phyloP scores from a whole-genome alignment of 2,329 filamentous ascomycete species.

The Fusarium nematophilum region DNA sequence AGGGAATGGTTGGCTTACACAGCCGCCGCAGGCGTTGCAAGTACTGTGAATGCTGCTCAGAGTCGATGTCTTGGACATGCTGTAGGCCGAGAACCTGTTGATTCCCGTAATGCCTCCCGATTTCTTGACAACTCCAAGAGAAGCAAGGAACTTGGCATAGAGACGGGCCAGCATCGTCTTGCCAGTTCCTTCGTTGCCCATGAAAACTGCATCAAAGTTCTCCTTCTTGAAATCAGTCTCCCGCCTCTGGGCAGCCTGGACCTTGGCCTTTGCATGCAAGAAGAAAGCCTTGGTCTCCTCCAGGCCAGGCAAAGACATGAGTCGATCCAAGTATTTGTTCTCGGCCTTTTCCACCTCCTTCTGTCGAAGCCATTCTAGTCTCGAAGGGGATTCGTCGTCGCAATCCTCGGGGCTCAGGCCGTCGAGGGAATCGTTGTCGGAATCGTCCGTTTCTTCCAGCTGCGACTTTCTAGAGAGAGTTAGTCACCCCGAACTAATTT shows the following conservation, averaged over 20 bases:
- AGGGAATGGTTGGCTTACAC: slow-evolving; percentile 53
- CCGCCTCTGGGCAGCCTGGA: slow-evolving; percentile 63
- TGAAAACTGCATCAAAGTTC: slow-evolving; percentile 47
- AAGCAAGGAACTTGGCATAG: slow-evolving; percentile 45
- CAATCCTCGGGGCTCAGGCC: slow-evolving; percentile 46
- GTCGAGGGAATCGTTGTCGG: slow-evolving; percentile 45
- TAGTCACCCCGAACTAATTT: slow-evolving; percentile 11
- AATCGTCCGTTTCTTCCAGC: slow-evolving; percentile 31
- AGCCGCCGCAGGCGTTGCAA: slow-evolving; percentile 62
- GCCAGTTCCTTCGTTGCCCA: slow-evolving; percentile 46
- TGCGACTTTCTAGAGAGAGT: slow-evolving; percentile 23
- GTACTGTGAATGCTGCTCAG: slow-evolving; percentile 56
- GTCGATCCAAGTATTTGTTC: slow-evolving; percentile 66
- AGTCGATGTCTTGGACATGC: slow-evolving; percentile 49
- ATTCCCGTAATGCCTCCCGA: slow-evolving; percentile 58
- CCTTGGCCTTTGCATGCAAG: slow-evolving; percentile 53
- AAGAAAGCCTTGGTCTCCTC: slow-evolving; percentile 71
- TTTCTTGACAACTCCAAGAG: slow-evolving; percentile 43
- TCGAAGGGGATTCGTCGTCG: slow-evolving; percentile 55
- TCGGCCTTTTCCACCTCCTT: slow-evolving; percentile 60
- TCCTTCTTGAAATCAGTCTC: slow-evolving; percentile 61
- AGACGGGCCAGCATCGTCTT: slow-evolving; percentile 46
- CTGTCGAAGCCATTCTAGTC: slow-evolving; percentile 49
- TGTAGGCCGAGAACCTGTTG: slow-evolving; percentile 43
- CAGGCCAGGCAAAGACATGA: slow-evolving; percentile 73